Evolutionary conservation across 2,329 filamentous ascomycete species (phyloP), one percentile per base, ranked within the genome.

Genomic region (Trichoderma semiorbis): DNA sequence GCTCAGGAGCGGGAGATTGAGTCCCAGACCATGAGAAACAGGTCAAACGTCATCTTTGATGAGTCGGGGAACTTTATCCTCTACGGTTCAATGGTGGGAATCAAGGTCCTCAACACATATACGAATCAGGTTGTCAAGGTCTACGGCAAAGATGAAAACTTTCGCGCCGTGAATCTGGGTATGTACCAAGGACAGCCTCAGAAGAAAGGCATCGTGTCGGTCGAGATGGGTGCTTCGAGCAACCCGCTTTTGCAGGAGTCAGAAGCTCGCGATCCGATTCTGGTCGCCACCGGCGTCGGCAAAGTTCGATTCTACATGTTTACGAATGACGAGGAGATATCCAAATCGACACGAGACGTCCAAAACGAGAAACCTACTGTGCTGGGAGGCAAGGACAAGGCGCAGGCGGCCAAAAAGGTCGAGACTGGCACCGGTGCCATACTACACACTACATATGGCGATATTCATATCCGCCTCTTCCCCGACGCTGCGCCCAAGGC

Each of bases 261-360:
- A 1, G 95, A 98, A 81, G 89, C 90, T 24, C 89, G 95, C 73
- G 96, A 99, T 79, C 95, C 97, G 0, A 95, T 98, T 78, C 85
- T 99, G 8, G 88, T 97, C 58, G 87, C 89, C 11, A 98, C 96
- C 0, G 95, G 91, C 0, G 91, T 93, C 60, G 92, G 91, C 74
- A 98, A 97, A 82, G 89, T 92, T 32, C 92, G 97, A 53, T 99
- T 99, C 83, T 99, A 98, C 86, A 94, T 98, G 90, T 99, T 98
- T 82, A 97, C 93, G 43, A 97, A 98, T 80, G 93, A 97, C 50
- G 89, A 91, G 47, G 92, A 94, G 28, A 87, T 96, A 66, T 92
- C 91, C 75, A 97, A 95, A 80, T 92, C 92, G 8, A 91, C 91
- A 43, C 91, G 96, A 75, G 96, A 99, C 80, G 87, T 99, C 12